Evolutionary conservation across 75 land plant genomes (phyloP), one percentile per base, ranked within the genome.

Genomic region (Chamaecyparis obtusa): DNA sequence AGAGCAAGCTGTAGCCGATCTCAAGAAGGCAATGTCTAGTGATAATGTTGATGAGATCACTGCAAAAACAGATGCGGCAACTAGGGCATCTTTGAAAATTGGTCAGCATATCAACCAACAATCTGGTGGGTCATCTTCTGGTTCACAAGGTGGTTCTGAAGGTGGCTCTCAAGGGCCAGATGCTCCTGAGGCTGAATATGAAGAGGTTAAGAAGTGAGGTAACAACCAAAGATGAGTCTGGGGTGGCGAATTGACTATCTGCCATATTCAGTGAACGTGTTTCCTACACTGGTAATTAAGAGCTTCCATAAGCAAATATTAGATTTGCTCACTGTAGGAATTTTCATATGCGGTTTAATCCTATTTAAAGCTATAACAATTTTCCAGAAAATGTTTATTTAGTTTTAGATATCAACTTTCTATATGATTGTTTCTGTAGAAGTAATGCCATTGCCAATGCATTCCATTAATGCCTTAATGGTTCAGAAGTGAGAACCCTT

Each of bases 21-120:
- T 97, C 87, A 95, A 94, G 85, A 87, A 69, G 48, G 92, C 94
- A 10, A 89, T 94, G 86, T 90, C 87, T 27, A 85, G 86, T 16
- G 99, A 97, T 41, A 87, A 95, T 86, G 87, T 90, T 72, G 94
- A 97, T 9, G 92, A 91, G 41, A 97, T 97, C 84, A 92, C 91
- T 88, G 88, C 94, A 17, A 95, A 97, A 86, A 91, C 93, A 27
- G 91, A 92, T 88, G 97, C 89, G 14, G 96, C 96, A 69, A 92
- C 94, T 89, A 91, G 91, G 76, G 98, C 93, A 0, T 93, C 96
- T 0, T 92, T 94, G 17, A 97, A 97, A 88, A 97, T 95, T 85
- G 99, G 99, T 4, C 89, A 97, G 85, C 93, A 91, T 90, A 94
- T 94, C 92, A 48, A 43, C 84, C 79, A 88, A 17, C 85, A 89